Evolutionary conservation across 139 green algal species (phyloP).

Genomic region (Mesotaenium endlicherianum): DNA sequence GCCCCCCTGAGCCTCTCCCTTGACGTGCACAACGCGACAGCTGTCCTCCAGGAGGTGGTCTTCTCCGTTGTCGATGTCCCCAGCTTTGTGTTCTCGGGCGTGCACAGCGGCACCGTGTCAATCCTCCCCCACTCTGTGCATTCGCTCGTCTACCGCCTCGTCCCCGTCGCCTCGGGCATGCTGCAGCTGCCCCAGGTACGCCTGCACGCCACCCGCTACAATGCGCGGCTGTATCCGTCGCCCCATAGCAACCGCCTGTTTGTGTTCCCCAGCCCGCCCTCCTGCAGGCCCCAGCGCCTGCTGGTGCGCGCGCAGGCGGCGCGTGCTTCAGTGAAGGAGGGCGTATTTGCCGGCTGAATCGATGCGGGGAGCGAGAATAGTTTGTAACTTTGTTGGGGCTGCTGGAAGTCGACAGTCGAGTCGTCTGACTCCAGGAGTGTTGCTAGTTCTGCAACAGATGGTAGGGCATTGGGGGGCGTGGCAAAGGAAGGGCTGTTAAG

Average conservation of each 20-base stretch:
- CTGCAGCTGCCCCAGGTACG: conserved; percentile 27
- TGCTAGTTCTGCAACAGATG: too few relatives aligned
- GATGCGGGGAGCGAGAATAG: too few relatives aligned
- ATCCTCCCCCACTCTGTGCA: conserved; percentile 9
- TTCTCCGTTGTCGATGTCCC: conserved; percentile 19
- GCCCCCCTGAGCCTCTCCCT: conserved; percentile 19
- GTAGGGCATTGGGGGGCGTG: too few relatives aligned
- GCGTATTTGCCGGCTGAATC: too few relatives aligned
- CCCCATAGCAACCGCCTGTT: conserved; percentile 19
- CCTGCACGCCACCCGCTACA: neutral
- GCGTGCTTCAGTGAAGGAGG: too few relatives aligned
- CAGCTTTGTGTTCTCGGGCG: conserved; percentile 38
- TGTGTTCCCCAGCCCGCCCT: conserved; percentile 40
- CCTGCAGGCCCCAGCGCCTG: too few relatives aligned
- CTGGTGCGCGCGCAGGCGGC: too few relatives aligned
- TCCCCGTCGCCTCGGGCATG: conserved; percentile 31
- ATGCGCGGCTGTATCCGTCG: conserved; percentile 16
- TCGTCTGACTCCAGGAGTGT: too few relatives aligned
- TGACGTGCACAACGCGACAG: conserved; percentile 17
- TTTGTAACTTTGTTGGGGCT: too few relatives aligned
- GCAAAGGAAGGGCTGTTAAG: too few relatives aligned
- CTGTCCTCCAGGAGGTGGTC: conserved; percentile 20
- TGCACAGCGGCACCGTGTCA: conserved; percentile 5
- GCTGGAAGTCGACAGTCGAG: too few relatives aligned
- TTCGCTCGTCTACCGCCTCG: conserved; percentile 4